Base-by-base conservation (phyloP, 2,329 filamentous ascomycete species). In the Tolypocladium guangdongense region DNA sequence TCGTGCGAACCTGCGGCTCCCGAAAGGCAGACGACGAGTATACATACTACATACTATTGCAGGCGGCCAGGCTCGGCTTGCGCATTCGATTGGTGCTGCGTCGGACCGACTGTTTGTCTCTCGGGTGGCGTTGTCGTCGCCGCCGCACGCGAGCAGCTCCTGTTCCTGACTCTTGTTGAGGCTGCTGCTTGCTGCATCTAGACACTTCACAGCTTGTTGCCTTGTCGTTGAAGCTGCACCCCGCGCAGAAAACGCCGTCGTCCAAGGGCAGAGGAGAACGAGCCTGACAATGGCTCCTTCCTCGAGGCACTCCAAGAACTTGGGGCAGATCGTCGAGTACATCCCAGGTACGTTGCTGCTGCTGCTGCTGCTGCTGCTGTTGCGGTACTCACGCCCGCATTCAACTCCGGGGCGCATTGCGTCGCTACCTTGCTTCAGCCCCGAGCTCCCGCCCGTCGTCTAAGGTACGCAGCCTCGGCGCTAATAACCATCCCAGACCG, bases 301-400 rank as follows among this genome's bases (percentile, higher is more conserved):
- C 59, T 72, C 68, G 60, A 66, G 68, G 68, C 71, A 68, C 66
- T 64, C 67, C 65, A 80, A 68, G 50, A 87, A 83, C 71, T 82
- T 88, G 74, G 90, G 89, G 58, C 89, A 95, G 75, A 84, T 96
- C 63, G 91, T 96, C 67, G 91, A 96, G 76, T 96, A 96, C 72
- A 95, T 96, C 64, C 88, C 90, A 76, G 88, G 90, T 95, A 78
- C 64, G 82, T 74, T 52, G 55, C 56, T 33, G 47, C 51, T 47
- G 33, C 50, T 38, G 39, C 37, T 38, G 55, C 56, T 33, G 47
- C 51, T 47, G 33, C 50, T 38, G 39, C 37, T 38, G n/a, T n/a
- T n/a, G n/a, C n/a, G n/a, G n/a, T n/a, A n/a, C n/a, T n/a, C n/a
- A n/a, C n/a, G n/a, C n/a, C n/a, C n/a, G n/a, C n/a, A n/a, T n/a